Conservation (phyloP, 1,284 basidiomycete species). For the Marasmius tenuissimus region DNA sequence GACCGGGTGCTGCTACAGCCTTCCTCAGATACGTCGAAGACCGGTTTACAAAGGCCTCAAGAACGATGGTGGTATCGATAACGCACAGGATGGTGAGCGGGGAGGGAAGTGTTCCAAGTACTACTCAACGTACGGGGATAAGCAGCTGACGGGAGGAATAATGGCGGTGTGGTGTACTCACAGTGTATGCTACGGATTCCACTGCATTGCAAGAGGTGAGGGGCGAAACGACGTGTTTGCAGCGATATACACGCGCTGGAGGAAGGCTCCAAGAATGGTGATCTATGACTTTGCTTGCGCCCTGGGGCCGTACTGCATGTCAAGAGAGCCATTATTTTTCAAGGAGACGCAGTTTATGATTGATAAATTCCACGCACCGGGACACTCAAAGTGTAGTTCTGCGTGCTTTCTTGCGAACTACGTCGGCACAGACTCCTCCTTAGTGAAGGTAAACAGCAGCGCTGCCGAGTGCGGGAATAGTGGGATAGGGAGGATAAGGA, state of each 20-base stretch:
- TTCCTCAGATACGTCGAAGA: constrained; percentile 16
- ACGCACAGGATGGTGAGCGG: too few relatives aligned
- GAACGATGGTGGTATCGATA: too few relatives aligned
- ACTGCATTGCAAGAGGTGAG: constrained; percentile 34
- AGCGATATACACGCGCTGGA: constrained; percentile 1
- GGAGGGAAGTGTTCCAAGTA: constrained; percentile 31
- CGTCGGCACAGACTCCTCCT: constrained; percentile 18
- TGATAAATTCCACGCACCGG: constrained; percentile 29
- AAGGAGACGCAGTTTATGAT: constrained; percentile 29
- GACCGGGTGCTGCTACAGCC: constrained; percentile 1
- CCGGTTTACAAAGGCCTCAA: too few relatives aligned
- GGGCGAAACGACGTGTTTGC: constrained; percentile 20
- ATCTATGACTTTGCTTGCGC: constrained; percentile 30
- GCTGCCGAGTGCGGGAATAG: constrained; percentile 35
- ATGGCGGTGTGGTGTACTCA: constrained; percentile 36
- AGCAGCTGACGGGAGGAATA: constrained; percentile 29
- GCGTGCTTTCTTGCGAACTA: constrained; percentile 27
- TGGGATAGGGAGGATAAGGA: constrained; percentile 27
- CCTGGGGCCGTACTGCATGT: constrained; percentile 30
- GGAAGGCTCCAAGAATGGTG: constrained; percentile 18
- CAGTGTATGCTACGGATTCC: constrained; percentile 39
- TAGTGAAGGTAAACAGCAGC: constrained; percentile 29
- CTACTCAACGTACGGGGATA: constrained; percentile 30
- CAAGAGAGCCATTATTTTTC: constrained; percentile 28
- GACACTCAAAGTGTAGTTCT: constrained; percentile 26